Percentiles rank a stretch among this genome's conserved stretches.
phyloP scores from a whole-genome alignment of 371 early-diverging fungal genomes.

The Rhizopus sp. region DNA sequence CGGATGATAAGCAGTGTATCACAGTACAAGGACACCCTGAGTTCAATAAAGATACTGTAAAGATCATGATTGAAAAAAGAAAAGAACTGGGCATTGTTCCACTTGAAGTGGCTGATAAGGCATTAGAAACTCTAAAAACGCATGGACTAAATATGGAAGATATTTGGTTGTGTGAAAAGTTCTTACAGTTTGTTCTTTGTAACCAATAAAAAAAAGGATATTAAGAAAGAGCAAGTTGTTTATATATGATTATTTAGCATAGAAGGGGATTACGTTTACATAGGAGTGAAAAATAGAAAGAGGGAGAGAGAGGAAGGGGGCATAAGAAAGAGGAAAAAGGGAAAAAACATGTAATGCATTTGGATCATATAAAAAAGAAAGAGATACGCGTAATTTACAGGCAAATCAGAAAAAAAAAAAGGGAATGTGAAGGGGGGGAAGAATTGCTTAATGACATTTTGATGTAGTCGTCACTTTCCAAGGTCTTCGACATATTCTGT shows the following conservation, averaged over 20 bases:
- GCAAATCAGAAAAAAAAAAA: too few relatives aligned
- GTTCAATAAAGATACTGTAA: constrained; percentile 54
- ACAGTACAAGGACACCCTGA: constrained; percentile 87
- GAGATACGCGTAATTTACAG: not conserved
- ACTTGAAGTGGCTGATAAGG: constrained; percentile 25
- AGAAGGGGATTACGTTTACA: too few relatives aligned
- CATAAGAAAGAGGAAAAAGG: too few relatives aligned
- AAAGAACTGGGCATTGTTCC: constrained; percentile 41
- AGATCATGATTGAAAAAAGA: constrained; percentile 45
- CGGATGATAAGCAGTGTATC: constrained; percentile 57
- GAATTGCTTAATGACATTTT: not conserved
- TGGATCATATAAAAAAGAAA: too few relatives aligned
- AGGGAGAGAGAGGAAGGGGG: too few relatives aligned
- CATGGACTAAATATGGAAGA: constrained; percentile 21
- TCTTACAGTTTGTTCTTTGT: constrained; percentile 20
- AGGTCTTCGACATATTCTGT: not conserved
- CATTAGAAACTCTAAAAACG: constrained; percentile 1
- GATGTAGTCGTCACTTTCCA: not conserved
- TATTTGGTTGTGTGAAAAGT: constrained; percentile 29
- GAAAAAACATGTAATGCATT: too few relatives aligned
- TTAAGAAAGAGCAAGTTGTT: too few relatives aligned
- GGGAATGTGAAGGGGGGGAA: not conserved
- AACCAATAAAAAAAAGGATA: not conserved
- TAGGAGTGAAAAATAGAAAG: too few relatives aligned
- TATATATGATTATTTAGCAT: too few relatives aligned